phyloP scores from a whole-genome alignment of 768 basidiomycete genomes.

The Stropharia rugosoannulata region DNA sequence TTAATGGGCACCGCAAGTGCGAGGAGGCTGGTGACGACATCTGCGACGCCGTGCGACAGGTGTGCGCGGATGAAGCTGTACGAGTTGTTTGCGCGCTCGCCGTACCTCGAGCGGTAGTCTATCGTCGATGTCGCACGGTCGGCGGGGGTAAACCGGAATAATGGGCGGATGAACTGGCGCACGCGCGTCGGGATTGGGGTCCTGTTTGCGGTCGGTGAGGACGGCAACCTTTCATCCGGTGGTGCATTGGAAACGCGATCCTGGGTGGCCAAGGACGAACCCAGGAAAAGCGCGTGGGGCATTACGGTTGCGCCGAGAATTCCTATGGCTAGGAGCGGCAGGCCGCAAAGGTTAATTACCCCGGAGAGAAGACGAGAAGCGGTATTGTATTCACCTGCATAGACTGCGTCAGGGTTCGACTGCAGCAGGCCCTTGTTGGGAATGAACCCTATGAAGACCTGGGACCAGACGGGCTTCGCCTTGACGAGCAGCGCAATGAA shows the following conservation, averaged over 20 bases:
- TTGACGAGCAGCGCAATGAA: slow-evolving; percentile 66
- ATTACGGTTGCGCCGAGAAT: slow-evolving; percentile 75
- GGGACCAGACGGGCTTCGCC: slow-evolving; percentile 62
- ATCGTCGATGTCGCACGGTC: slow-evolving; percentile 28
- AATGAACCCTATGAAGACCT: slow-evolving; percentile 68
- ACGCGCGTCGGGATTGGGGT: slow-evolving; percentile 11
- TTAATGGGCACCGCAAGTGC: slow-evolving; percentile 78
- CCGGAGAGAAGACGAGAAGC: neutral
- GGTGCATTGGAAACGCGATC: slow-evolving; percentile 30
- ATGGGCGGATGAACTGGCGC: slow-evolving; percentile 14
- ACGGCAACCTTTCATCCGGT: slow-evolving; percentile 11
- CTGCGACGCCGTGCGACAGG: slow-evolving; percentile 53
- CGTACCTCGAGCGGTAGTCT: slow-evolving; percentile 36
- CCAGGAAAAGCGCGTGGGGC: slow-evolving; percentile 61
- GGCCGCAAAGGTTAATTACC: neutral
- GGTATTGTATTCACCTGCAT: slow-evolving; percentile 39
- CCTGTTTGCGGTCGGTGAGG: slow-evolving; percentile 4
- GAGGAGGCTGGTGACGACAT: slow-evolving; percentile 59
- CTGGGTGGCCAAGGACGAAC: slow-evolving; percentile 34
- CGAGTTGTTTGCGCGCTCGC: slow-evolving; percentile 48
- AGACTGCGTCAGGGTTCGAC: slow-evolving; percentile 46
- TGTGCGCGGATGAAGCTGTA: slow-evolving; percentile 49
- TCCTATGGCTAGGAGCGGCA: slow-evolving; percentile 42
- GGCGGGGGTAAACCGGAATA: slow-evolving; percentile 30
- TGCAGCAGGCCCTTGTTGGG: slow-evolving; percentile 54